phyloP scores from a whole-genome alignment of 495 filamentous ascomycete genomes.

The Arthonia radiata region DNA sequence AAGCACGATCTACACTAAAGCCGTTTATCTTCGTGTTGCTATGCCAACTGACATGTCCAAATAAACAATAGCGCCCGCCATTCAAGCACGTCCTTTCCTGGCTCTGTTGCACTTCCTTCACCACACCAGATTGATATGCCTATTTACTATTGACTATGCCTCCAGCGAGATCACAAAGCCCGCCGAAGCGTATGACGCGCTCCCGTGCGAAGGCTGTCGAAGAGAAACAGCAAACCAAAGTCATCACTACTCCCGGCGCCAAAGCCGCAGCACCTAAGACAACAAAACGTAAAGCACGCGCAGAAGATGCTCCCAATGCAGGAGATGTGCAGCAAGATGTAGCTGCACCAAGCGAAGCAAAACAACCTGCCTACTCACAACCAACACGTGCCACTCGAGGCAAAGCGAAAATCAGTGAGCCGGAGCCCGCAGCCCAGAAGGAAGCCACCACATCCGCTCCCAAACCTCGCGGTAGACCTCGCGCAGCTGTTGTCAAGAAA shows the following conservation, averaged over 20 bases:
- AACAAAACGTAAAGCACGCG: slow-evolving; percentile 22
- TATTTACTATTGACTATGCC: too few relatives aligned
- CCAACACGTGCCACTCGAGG: slow-evolving; percentile 3
- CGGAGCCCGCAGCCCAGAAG: neutral
- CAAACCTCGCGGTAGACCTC: neutral
- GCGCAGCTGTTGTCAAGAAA: neutral
- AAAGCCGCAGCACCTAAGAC: slow-evolving; percentile 2
- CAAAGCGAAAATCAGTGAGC: slow-evolving; percentile 3
- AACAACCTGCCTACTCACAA: neutral
- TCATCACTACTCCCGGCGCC: slow-evolving; percentile 12
- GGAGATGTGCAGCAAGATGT: slow-evolving; percentile 12
- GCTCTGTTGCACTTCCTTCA: too few relatives aligned
- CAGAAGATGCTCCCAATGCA: too few relatives aligned
- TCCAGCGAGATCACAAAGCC: too few relatives aligned
- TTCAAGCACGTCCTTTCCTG: too few relatives aligned
- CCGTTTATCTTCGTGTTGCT: too few relatives aligned
- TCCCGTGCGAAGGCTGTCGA: too few relatives aligned
- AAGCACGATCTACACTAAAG: too few relatives aligned
- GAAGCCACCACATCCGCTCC: neutral
- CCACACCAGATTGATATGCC: too few relatives aligned
- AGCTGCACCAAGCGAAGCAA: neutral
- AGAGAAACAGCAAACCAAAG: too few relatives aligned
- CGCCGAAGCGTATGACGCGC: slow-evolving; percentile 33
- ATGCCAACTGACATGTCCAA: too few relatives aligned
- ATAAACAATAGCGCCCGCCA: too few relatives aligned